Conservation (phyloP, 2,329 filamentous ascomycete species). For the Talaromyces albobiverticillius region DNA sequence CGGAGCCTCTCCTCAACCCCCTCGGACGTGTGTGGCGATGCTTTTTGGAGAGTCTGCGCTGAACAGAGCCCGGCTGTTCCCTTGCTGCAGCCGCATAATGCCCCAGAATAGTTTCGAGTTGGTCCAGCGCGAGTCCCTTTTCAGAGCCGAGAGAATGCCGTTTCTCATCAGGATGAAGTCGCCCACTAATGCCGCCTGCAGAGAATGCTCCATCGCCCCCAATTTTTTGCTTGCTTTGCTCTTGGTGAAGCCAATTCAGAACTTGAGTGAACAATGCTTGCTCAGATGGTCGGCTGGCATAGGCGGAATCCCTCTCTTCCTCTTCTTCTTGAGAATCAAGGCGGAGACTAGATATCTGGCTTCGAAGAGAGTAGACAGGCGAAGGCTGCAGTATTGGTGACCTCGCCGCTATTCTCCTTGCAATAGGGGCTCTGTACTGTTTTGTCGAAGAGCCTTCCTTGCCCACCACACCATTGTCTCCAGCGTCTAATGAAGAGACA, state of each 20-base stretch:
- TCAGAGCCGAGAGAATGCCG: slow-evolving; percentile 62
- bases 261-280: slow-evolving; percentile 66
- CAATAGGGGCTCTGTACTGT: slow-evolving; percentile 27
- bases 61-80: slow-evolving; percentile 19
- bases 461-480: slow-evolving; percentile 1
- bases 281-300: slow-evolving; percentile 20
- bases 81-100: slow-evolving; percentile 37
- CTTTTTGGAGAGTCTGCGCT: slow-evolving; percentile 21
- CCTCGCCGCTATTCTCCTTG: slow-evolving; percentile 27
- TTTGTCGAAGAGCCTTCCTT: slow-evolving; percentile 17
- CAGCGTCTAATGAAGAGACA: neutral
- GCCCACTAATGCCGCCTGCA: slow-evolving; percentile 38
- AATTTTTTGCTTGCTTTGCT: slow-evolving; percentile 65
- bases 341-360: slow-evolving; percentile 25
- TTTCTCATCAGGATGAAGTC: slow-evolving; percentile 15
- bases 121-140: slow-evolving; percentile 71
- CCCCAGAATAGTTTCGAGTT: slow-evolving; percentile 68
- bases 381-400: slow-evolving; percentile 19
- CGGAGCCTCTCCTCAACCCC: slow-evolving; percentile 47
- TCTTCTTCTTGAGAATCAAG: slow-evolving; percentile 26
- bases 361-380: slow-evolving; percentile 25
- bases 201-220: slow-evolving; percentile 41
- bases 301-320: slow-evolving; percentile 21
- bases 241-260: slow-evolving; percentile 76
- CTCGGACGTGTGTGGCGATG: slow-evolving; percentile 34